Percentiles rank a stretch among this genome's conserved stretches.
phyloP scores from a whole-genome alignment of 208 protist genomes.

The Trypanosoma brucei region DNA sequence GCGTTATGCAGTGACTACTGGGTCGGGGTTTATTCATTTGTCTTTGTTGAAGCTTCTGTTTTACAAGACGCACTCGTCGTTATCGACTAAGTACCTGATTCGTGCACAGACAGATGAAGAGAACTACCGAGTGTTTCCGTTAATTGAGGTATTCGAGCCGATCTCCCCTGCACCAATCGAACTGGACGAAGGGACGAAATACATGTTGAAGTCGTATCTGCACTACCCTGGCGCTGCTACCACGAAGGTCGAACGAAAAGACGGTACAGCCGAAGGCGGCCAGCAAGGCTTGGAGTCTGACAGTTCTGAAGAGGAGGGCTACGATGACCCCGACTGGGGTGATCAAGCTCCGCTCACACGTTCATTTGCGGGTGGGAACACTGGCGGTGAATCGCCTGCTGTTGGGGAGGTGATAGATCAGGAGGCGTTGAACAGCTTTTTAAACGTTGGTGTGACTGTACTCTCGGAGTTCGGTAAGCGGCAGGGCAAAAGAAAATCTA shows the following conservation, averaged over 20 bases:
- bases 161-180: slow-evolving; percentile 11
- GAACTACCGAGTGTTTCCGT: slow-evolving; percentile 67
- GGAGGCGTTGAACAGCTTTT: no score
- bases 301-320: background rate
- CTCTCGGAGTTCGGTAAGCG: no score
- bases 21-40: slow-evolving; percentile 62
- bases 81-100: slow-evolving; percentile 38
- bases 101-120: slow-evolving; percentile 62
- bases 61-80: slow-evolving; percentile 43
- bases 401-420: no score
- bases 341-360: no score
- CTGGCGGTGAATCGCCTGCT: no score
- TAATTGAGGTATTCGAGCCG: slow-evolving; percentile 23
- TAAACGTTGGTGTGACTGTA: no score
- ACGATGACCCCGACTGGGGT: background rate
- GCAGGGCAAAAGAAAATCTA: no score
- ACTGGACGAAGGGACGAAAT: background rate
- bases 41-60: slow-evolving; percentile 48
- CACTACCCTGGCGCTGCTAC: no score
- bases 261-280: no score
- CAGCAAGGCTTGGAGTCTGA: background rate
- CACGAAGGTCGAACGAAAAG: no score
- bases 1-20: slow-evolving; percentile 38
- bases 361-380: no score
- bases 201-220: no score